These are phyloP conservation scores for Hypomyces rosellus DNA, from an alignment of 2,329 filamentous ascomycete species.

Conservation along the genomic window DNA sequence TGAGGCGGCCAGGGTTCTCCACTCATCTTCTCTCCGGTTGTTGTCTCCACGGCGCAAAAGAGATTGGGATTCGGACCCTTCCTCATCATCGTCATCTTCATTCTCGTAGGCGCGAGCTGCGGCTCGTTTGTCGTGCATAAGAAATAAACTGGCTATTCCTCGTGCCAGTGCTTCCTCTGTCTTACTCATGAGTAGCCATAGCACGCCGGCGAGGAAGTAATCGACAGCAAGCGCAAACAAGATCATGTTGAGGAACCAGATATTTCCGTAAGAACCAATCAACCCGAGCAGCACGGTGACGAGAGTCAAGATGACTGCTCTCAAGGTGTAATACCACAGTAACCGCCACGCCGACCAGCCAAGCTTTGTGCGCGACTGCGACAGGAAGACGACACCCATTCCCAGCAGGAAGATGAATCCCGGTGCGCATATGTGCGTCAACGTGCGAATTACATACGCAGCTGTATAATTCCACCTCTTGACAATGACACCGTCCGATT, in stretches of 20 bases:
- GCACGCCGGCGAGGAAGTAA: conserved; percentile 36
- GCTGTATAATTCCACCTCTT: conserved; percentile 31
- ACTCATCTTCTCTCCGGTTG: conserved; percentile 1
- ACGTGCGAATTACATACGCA: conserved; percentile 33
- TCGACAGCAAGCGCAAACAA: conserved; percentile 40
- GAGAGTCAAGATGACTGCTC: conserved; percentile 30
- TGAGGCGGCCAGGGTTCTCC: conserved; percentile 6
- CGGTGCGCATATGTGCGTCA: conserved; percentile 40
- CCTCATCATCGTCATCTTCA: conserved; percentile 22
- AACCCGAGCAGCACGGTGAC: conserved; percentile 28
- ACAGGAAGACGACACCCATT: conserved; percentile 39
- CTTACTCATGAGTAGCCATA: conserved; percentile 32
- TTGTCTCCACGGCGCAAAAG: not conserved
- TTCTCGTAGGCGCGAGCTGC: conserved; percentile 3
- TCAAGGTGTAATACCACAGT: conserved; percentile 32
- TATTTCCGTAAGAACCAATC: conserved; percentile 23
- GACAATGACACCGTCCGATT: conserved; percentile 31
- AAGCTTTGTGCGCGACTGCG: conserved; percentile 32
- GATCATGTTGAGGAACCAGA: conserved; percentile 39
- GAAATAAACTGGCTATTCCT: conserved; percentile 14
- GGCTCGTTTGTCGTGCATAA: not conserved
- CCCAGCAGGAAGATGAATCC: conserved; percentile 42
- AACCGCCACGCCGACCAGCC: conserved; percentile 33
- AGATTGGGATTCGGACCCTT: conserved; percentile 1
- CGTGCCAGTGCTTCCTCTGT: conserved; percentile 29